A percentile compares a stretch with the other conserved stretches of the same genome.
Evolutionary conservation across 768 basidiomycete species (phyloP).

Genomic region (Lactarius vividus): DNA sequence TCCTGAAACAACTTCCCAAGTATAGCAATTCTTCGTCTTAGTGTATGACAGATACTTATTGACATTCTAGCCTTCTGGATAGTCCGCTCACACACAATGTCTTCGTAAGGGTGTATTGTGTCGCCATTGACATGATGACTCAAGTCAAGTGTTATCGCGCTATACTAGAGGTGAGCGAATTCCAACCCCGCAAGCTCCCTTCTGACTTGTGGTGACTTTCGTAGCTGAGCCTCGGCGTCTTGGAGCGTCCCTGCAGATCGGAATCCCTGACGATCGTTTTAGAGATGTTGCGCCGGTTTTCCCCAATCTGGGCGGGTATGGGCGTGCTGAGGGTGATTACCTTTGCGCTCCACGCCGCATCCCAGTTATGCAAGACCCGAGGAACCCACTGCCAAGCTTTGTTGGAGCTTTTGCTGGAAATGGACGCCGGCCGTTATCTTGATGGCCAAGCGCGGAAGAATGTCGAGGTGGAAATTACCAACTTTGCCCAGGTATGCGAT

Average conservation of each 20-base stretch:
- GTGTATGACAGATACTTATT: neutral
- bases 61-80: conserved; percentile 11
- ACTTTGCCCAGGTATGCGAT: conserved; percentile 56
- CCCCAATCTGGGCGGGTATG: conserved; percentile 78
- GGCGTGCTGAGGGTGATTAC: conserved; percentile 55
- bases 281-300: conserved; percentile 69
- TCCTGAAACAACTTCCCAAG: conserved; percentile 54
- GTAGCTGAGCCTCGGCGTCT: conserved; percentile 40
- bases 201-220: neutral
- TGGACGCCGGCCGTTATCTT: conserved; percentile 61
- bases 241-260: conserved; percentile 50
- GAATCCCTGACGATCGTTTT: conserved; percentile 60
- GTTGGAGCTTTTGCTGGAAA: conserved; percentile 58
- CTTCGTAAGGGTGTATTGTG: conserved; percentile 55
- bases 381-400: conserved; percentile 66
- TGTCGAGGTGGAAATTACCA: conserved; percentile 55
- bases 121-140: conserved; percentile 58
- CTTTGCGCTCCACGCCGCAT: conserved; percentile 56
- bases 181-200: neutral
- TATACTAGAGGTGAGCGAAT: conserved; percentile 57
- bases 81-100: conserved; percentile 18
- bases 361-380: conserved; percentile 60
- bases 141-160: conserved; percentile 62
- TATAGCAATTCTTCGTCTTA: conserved; percentile 29
- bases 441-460: conserved; percentile 56